Conservation (phyloP, 495 filamentous ascomycete species). For the Diplogelasinospora grovesii region DNA sequence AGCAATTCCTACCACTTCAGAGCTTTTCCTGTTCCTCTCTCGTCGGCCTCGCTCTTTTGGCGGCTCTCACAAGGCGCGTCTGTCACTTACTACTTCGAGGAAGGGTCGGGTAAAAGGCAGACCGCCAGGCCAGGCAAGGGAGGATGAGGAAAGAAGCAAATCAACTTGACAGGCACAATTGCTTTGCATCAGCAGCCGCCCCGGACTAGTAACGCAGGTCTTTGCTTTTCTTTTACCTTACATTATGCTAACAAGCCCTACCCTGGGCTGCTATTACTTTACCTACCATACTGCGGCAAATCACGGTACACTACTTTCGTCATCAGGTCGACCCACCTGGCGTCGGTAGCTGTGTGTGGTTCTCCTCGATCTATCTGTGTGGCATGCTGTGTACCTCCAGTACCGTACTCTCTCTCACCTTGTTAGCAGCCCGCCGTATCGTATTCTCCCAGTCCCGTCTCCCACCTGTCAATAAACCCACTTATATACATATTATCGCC, state of each 20-base stretch:
- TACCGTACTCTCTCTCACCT: background rate
- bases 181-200: too few species aligned
- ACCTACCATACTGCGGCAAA: slow-evolving; percentile 3
- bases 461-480: too few species aligned
- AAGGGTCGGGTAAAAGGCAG: slow-evolving; percentile 18
- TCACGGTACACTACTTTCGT: too few species aligned
- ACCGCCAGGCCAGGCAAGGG: background rate
- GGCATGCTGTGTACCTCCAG: background rate
- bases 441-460: too few species aligned
- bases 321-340: slow-evolving; percentile 4
- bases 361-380: slow-evolving; percentile 1
- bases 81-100: slow-evolving; percentile 21
- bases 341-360: slow-evolving; percentile 1
- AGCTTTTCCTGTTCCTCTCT: background rate
- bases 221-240: too few species aligned
- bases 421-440: too few species aligned
- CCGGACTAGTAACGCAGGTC: too few species aligned
- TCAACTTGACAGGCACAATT: too few species aligned
- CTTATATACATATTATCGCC: too few species aligned
- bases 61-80: background rate
- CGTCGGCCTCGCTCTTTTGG: background rate
- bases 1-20: background rate
- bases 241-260: slow-evolving; percentile 5
- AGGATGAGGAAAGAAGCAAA: background rate
- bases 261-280: slow-evolving; percentile 5